phyloP scores from a whole-genome alignment of 371 early-diverging fungal species.

The Actinomucor elegans region DNA sequence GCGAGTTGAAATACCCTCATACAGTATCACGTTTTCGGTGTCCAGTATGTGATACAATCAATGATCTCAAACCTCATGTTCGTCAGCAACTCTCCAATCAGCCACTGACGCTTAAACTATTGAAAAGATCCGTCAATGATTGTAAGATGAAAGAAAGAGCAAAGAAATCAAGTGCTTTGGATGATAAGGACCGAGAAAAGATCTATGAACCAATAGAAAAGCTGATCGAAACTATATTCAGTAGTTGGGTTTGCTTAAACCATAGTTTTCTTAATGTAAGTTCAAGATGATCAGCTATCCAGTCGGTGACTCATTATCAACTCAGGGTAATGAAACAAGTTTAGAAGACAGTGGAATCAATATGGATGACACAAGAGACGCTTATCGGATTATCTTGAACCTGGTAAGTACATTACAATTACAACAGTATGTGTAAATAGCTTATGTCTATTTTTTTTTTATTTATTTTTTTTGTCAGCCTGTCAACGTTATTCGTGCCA shows the following conservation, averaged over 20 bases:
- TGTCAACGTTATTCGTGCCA: conserved; percentile 60
- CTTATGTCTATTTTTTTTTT: background rate
- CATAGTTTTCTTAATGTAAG: conserved; percentile 72
- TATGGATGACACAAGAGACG: conserved; percentile 66
- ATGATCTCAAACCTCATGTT: conserved; percentile 62
- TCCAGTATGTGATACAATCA: conserved; percentile 89
- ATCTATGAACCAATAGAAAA: conserved; percentile 55
- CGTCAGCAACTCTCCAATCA: conserved; percentile 23
- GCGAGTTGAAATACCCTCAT: conserved; percentile 71
- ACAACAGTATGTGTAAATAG: background rate
- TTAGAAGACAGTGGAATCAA: conserved; percentile 68
- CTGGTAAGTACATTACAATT: conserved; percentile 47
- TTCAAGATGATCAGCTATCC: background rate
- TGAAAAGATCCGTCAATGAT: conserved; percentile 41
- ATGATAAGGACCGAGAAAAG: conserved; percentile 34
- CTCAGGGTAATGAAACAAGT: conserved; percentile 52
- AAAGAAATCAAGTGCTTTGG: conserved; percentile 16
- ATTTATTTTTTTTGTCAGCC: conserved; percentile 46
- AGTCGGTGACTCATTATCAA: background rate
- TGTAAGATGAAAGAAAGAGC: conserved; percentile 35
- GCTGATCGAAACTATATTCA: conserved; percentile 62
- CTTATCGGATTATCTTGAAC: conserved; percentile 66
- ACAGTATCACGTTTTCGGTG: conserved; percentile 79
- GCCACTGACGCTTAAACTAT: conserved; percentile 54
- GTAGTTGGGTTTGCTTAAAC: conserved; percentile 70